Base-by-base conservation (phyloP, 2,329 filamentous ascomycete species). In the Emericellopsis atlantica region DNA sequence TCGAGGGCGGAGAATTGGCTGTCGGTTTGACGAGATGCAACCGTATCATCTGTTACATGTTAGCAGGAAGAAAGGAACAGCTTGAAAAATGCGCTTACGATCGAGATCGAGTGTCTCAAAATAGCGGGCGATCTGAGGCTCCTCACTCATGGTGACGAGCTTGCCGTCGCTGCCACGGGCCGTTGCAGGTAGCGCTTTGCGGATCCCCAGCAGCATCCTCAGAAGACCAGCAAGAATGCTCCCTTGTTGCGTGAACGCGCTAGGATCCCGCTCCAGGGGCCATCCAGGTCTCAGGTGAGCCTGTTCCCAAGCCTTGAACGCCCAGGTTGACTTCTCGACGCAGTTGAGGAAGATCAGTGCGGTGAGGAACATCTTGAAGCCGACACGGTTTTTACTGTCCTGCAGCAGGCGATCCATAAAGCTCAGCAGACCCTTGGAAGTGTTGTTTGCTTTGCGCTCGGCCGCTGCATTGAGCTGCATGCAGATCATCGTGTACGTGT, bases 251-350 rank as follows among this genome's bases (percentile, higher is more conserved):
- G 73, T 72, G 50, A 74, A 81, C 39, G 64, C 62, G 39, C 63
- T 59, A 0, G 77, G 77, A 7, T 71, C 69, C 32, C 63, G 57
- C 51, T 76, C 73, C 4, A 81, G 62, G 4, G 78, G 78, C 77
- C 77, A 81, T 35, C 69, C 67, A 1, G 67, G 66, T 2, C 72
- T 67, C 22, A 79, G 66, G 39, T 72, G 70, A 42, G 75, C 69
- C 52, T 80, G 73, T 49, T 80, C 76, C 76, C 76, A 82, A 2
- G 74, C 76, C 46, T 79, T 79, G 59, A 81, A 81, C 1, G 74
- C 72, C 78, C 77, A 82, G 0, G 76, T 81, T 0, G 75, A 76
- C 58, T 81, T 81, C 52, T 82, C 78, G 12, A 81, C 65, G 47
- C 75, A 79, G 51, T 79, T 79, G 37, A 81, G 67, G 45, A 81